These are phyloP conservation scores for Cenchrus fungigraminus DNA, from an alignment of 176 grass and related monocot genomes.

Conservation along the genomic window DNA sequence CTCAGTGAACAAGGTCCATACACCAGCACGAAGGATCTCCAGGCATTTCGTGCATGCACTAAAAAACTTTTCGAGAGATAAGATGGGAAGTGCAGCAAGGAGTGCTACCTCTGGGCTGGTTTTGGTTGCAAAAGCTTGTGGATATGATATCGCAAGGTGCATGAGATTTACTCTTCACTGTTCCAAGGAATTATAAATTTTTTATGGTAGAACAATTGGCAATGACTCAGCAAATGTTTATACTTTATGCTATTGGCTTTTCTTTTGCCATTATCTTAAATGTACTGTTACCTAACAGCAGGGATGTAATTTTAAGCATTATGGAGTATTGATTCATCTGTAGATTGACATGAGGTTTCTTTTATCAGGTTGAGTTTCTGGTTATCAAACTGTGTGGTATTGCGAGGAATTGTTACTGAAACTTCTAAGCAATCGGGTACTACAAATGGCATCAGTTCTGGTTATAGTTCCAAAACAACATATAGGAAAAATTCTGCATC, in stretches of 20 bases:
- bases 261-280: conserved; percentile 14
- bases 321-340: conserved; percentile 21
- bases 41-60: conserved; percentile 74
- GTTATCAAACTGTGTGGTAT: conserved; percentile 86
- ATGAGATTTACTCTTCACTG: conserved; percentile 31
- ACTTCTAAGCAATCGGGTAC: conserved; percentile 53
- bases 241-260: not conserved
- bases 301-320: not conserved
- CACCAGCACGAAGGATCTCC: conserved; percentile 85
- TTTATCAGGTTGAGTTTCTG: conserved; percentile 88
- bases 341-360: conserved; percentile 39
- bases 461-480: conserved; percentile 51
- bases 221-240: conserved; percentile 15
- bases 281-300: conserved; percentile 16
- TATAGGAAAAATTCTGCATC: conserved; percentile 66
- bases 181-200: conserved; percentile 19
- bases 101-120: conserved; percentile 88
- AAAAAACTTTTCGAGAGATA: conserved; percentile 74
- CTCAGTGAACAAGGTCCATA: conserved; percentile 94
- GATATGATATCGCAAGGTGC: conserved; percentile 94
- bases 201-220: conserved; percentile 10
- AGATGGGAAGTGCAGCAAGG: conserved; percentile 78
- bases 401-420: conserved; percentile 81
- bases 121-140: conserved; percentile 89
- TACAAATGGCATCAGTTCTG: conserved; percentile 37